phyloP scores from a whole-genome alignment of 306 rosid genomes.

The Castanea sativa region DNA sequence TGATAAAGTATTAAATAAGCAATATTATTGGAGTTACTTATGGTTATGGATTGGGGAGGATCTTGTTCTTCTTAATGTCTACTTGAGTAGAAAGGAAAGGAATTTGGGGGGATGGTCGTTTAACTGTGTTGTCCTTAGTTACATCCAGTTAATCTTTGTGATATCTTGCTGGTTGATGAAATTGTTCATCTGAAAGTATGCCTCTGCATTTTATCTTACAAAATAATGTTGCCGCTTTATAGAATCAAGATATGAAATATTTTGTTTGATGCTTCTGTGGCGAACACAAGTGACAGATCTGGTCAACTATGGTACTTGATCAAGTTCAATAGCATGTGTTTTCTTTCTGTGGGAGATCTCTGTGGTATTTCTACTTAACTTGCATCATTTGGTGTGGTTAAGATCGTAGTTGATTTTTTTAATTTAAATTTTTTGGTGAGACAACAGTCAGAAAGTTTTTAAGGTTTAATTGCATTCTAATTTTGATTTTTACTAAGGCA shows the following conservation, averaged over 20 bases:
- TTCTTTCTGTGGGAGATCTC: background rate
- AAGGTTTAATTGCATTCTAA: background rate
- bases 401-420: background rate
- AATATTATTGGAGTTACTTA: constrained; percentile 18
- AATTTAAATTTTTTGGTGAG: background rate
- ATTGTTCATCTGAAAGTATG: background rate
- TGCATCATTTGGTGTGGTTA: background rate
- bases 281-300: constrained; percentile 9
- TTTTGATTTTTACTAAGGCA: background rate
- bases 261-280: background rate
- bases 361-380: background rate
- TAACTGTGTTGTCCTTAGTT: too few relatives aligned
- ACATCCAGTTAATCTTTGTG: background rate
- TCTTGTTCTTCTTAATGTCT: background rate
- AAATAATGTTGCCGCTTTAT: background rate
- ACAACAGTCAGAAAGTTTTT: background rate
- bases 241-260: background rate
- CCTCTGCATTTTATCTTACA: background rate
- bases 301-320: background rate
- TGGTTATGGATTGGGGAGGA: constrained; percentile 15
- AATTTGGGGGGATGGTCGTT: background rate
- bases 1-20: constrained; percentile 17
- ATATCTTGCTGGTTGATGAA: constrained; percentile 20
- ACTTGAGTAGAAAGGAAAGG: background rate
- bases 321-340: background rate